Evolutionary conservation across 306 rosid genomes (phyloP).

Genomic region (Cicer arietinum): DNA sequence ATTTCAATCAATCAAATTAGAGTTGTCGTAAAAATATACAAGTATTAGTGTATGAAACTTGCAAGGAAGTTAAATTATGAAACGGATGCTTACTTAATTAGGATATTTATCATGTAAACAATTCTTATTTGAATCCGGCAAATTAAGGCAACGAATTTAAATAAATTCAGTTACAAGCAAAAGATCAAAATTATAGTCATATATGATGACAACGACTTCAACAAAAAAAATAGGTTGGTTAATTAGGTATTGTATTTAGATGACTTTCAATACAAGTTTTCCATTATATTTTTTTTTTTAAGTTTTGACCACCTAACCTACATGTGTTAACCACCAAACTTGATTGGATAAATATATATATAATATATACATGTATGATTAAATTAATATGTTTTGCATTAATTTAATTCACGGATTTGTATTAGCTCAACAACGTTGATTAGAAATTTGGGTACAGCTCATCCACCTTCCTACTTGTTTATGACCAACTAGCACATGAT

Average conservation of each 20-base stretch:
- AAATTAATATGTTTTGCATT: background rate
- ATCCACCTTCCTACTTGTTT: conserved; percentile 45
- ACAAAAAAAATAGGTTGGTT: conserved; percentile 26
- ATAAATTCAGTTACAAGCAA: conserved; percentile 46
- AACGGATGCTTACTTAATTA: background rate
- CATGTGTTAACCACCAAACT: conserved; percentile 18
- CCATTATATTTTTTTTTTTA: conserved; percentile 18
- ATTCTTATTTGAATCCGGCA: conserved; percentile 37
- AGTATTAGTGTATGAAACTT: background rate
- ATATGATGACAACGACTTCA: background rate
- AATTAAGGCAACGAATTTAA: conserved; percentile 40
- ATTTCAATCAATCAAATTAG: too few relatives aligned
- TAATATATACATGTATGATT: background rate
- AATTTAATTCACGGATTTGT: conserved; percentile 1
- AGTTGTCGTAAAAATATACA: too few relatives aligned
- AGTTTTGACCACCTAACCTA: conserved; percentile 45
- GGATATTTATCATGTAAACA: conserved; percentile 27
- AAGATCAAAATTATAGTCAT: conserved; percentile 39
- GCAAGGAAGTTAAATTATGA: conserved; percentile 1
- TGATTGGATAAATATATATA: background rate
- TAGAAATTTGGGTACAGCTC: conserved; percentile 47
- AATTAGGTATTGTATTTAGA: conserved; percentile 62
- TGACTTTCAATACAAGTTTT: conserved; percentile 47
- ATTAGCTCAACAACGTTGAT: conserved; percentile 47
- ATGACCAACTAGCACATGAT: conserved; percentile 47